Base-by-base conservation (phyloP, 495 filamentous ascomycete genomes). In the Mytilinidion resinicola region DNA sequence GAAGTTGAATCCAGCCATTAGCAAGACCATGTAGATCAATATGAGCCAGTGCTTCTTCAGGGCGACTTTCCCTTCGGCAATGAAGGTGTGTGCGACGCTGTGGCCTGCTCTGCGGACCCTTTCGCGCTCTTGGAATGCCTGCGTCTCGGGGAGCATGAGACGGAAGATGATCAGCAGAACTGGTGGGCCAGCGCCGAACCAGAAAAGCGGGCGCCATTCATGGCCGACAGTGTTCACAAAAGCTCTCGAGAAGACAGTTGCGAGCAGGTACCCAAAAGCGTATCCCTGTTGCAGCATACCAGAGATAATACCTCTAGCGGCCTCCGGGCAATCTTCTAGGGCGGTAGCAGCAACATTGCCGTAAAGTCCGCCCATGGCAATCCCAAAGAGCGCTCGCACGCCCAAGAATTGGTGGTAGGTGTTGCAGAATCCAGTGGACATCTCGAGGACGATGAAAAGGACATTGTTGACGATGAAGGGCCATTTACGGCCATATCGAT, bases 1-100 rank as follows among this genome's bases (percentile, higher is more conserved):
- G 71, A 92, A 93, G 70, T 93, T 95, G 78, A 95, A 92, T 0
- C 89, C 89, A 7, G 89, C 83, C 90, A 93, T 93, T 14, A 95
- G 76, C 17, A 93, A 71, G 17, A 95, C 88, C 36, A 93, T 74
- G 71, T 95, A 95, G 50, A 84, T 74, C 36, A 93, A 74, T 5
- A 95, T 70, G 15, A 90, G 51, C 90, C 90, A 93, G 68, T 95
- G 87, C 12, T 80, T 79, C 64, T 81, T 83, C 11, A 95, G 61
- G 0, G 87, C 88, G 1, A 90, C 82, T 63, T 86, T 87, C 33
- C 88, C 89, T 71, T 93, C 88, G 0, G 74, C 69, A 10, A 92
- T 20, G 69, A 95, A 95, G 1, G 83, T 87, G 36, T 75, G 72
- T 44, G 76, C 75, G 33, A 78, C 72, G 61, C 72, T 76, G 20